Evolutionary conservation across 2,329 filamentous ascomycete genomes (phyloP).

Genomic region (Aspergillus phoenicis): DNA sequence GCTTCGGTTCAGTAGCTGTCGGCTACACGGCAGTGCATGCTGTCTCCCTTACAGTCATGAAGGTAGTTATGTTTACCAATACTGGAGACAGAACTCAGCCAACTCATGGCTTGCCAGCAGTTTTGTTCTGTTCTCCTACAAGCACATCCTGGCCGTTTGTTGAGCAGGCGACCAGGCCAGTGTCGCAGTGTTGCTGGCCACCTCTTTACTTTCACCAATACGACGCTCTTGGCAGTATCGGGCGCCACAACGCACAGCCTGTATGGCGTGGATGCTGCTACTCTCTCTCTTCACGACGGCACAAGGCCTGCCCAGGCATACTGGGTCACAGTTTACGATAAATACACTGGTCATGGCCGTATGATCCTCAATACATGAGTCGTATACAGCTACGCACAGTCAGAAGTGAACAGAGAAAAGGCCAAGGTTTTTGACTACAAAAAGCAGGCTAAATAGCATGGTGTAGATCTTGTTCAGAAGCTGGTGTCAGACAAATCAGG

Average conservation of each 20-base stretch:
- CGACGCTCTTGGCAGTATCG: conserved; percentile 48
- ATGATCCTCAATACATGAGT: conserved; percentile 58
- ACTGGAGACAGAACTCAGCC: conserved; percentile 49
- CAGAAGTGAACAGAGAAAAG: not conserved
- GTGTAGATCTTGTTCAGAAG: not conserved
- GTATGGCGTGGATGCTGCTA: conserved; percentile 49
- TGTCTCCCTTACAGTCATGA: conserved; percentile 47
- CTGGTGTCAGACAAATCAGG: not conserved
- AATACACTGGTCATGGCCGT: conserved; percentile 36
- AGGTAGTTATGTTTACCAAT: conserved; percentile 48
- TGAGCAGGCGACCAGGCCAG: conserved; percentile 25
- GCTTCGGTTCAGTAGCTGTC: conserved; percentile 45
- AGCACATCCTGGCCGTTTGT: conserved; percentile 53
- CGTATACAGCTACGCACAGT: conserved; percentile 52
- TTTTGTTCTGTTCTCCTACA: conserved; percentile 48
- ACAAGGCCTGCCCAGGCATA: conserved; percentile 50
- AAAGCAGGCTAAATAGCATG: not conserved
- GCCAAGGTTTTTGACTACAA: not conserved
- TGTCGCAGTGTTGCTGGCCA: conserved; percentile 45
- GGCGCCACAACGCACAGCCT: conserved; percentile 55
- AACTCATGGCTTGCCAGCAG: conserved; percentile 49
- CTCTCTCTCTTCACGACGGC: conserved; percentile 46
- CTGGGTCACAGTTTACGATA: conserved; percentile 45
- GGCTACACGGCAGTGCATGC: conserved; percentile 51
- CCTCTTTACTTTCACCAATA: conserved; percentile 54